A percentile compares a stretch with the other conserved stretches of the same genome.
Evolutionary conservation across 495 filamentous ascomycete species (phyloP).

Genomic region (Neurospora discreta): DNA sequence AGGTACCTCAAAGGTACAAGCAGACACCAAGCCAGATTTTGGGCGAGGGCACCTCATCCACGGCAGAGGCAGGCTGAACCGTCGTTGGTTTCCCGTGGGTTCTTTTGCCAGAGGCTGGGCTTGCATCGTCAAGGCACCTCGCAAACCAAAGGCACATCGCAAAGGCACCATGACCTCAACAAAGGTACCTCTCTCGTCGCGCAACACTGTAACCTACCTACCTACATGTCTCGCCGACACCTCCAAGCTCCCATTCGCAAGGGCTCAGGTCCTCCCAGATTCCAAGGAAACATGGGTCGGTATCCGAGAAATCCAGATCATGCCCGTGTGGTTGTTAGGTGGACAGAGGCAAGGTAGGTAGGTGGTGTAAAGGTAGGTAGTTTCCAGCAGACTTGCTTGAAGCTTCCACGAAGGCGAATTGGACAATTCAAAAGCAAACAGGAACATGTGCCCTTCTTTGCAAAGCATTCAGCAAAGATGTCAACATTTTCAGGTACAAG

Average conservation of each 20-base stretch:
- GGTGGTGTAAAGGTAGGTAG: not conserved
- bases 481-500: not conserved
- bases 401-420: not conserved
- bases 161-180: not conserved
- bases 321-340: not conserved
- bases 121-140: not conserved
- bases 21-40: not conserved
- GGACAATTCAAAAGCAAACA: not conserved
- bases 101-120: not conserved
- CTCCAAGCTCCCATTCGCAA: too few species aligned
- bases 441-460: not conserved
- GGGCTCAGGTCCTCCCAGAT: too few species aligned
- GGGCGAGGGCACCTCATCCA: not conserved
- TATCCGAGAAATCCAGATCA: not conserved
- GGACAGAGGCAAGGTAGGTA: not conserved
- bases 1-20: not conserved
- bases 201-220: not conserved
- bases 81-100: not conserved
- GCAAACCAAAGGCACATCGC: not conserved
- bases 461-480: not conserved
- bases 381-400: not conserved
- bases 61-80: not conserved
- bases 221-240: not conserved
- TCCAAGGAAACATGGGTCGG: not conserved
- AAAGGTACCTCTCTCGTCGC: not conserved